phyloP scores from a whole-genome alignment of 306 rosid species.

The Lupinus albus region DNA sequence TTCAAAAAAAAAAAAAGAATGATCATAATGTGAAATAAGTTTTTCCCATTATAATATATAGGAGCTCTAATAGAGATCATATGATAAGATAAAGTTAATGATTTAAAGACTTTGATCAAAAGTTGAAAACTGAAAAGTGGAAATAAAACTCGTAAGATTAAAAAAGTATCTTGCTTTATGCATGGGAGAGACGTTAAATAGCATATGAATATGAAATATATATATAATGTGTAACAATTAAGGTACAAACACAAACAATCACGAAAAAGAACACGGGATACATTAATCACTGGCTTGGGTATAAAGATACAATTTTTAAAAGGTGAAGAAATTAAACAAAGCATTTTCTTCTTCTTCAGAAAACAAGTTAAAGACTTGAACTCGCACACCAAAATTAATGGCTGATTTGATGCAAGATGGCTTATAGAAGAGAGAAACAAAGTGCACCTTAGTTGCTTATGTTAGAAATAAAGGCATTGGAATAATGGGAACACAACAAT shows the following conservation, averaged over 20 bases:
- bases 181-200: not conserved
- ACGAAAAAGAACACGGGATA: constrained; percentile 43
- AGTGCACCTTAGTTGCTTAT: constrained; percentile 46
- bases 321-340: constrained; percentile 14
- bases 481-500: constrained; percentile 36
- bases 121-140: constrained; percentile 1
- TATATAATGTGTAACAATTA: not conserved
- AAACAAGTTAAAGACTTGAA: constrained; percentile 41
- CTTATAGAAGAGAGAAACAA: constrained; percentile 30
- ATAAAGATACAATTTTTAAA: constrained; percentile 41
- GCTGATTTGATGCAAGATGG: constrained; percentile 39
- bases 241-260: constrained; percentile 37
- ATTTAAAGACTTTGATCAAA: constrained; percentile 38
- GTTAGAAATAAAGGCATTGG: constrained; percentile 31
- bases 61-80: constrained; percentile 5
- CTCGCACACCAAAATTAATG: constrained; percentile 37
- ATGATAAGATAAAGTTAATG: constrained; percentile 5
- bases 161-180: constrained; percentile 3
- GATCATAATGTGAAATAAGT: too few relatives aligned
- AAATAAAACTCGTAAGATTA: not conserved
- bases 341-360: constrained; percentile 66
- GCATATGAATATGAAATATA: constrained; percentile 4
- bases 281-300: constrained; percentile 46
- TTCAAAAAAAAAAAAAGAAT: too few relatives aligned
- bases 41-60: not conserved